Conservation (phyloP, 1,284 basidiomycete genomes). For the Paramarasmius palmivorus region DNA sequence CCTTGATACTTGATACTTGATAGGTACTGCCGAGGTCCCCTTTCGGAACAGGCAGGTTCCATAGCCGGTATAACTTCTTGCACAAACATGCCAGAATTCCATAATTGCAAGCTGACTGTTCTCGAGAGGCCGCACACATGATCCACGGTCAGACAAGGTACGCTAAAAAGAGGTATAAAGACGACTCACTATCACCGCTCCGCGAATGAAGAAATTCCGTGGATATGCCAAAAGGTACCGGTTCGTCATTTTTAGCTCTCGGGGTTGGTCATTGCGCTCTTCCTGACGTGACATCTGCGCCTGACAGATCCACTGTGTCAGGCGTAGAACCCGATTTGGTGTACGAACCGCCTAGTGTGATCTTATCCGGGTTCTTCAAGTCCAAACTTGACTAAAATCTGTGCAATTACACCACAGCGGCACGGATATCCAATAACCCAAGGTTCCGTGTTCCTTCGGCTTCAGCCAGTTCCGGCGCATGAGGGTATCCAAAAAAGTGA, state of each 20-base stretch:
- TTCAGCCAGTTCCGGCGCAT: constrained; percentile 38
- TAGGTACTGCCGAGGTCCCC: no score
- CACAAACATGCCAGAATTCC: constrained; percentile 40
- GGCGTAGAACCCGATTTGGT: no score
- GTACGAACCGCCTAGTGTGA: constrained; percentile 23
- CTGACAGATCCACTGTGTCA: constrained; percentile 45
- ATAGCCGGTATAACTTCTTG: no score
- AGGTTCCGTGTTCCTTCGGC: constrained; percentile 41
- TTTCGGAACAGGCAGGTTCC: no score
- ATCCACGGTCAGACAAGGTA: background rate
- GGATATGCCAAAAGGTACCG: constrained; percentile 40
- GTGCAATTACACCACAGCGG: constrained; percentile 42
- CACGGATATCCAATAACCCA: constrained; percentile 41
- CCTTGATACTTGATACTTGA: no score
- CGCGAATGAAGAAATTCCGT: constrained; percentile 37
- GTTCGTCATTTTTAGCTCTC: constrained; percentile 38
- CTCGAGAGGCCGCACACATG: constrained; percentile 25
- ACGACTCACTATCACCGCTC: constrained; percentile 38
- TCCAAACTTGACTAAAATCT: constrained; percentile 40
- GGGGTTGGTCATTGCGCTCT: background rate
- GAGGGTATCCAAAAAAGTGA: constrained; percentile 42
- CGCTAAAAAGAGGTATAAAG: background rate
- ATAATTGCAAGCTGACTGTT: constrained; percentile 33
- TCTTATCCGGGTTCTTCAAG: constrained; percentile 45
- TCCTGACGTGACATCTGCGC: constrained; percentile 30